Evolutionary conservation across 2,329 filamentous ascomycete species (phyloP).

Genomic region (Phialemoniopsis sp.): DNA sequence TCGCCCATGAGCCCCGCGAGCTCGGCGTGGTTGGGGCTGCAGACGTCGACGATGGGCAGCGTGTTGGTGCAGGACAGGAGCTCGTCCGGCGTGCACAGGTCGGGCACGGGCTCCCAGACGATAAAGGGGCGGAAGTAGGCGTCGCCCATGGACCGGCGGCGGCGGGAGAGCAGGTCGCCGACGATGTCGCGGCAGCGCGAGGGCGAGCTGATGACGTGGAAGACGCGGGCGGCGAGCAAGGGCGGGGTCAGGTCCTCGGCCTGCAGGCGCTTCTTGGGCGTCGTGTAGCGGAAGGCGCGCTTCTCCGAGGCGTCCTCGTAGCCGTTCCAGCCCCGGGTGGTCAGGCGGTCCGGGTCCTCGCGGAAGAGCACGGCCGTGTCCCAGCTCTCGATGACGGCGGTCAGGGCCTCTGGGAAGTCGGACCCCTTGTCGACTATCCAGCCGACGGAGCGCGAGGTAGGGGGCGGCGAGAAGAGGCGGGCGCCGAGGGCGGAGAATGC

Average conservation of each 20-base stretch:
- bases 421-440: constrained; percentile 90
- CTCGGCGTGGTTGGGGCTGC: constrained; percentile 82
- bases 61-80: constrained; percentile 61
- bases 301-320: constrained; percentile 68
- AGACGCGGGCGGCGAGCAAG: constrained; percentile 69
- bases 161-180: constrained; percentile 59
- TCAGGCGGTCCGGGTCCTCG: constrained; percentile 61
- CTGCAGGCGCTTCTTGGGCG: constrained; percentile 78
- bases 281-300: constrained; percentile 79
- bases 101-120: constrained; percentile 94
- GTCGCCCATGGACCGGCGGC: constrained; percentile 33
- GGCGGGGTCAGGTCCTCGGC: constrained; percentile 63
- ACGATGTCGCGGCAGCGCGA: constrained; percentile 73
- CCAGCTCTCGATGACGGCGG: constrained; percentile 66
- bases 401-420: constrained; percentile 73
- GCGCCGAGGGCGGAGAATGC: constrained; percentile 85
- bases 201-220: constrained; percentile 85
- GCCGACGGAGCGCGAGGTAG: constrained; percentile 62
- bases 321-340: constrained; percentile 90
- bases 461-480: constrained; percentile 74
- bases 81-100: constrained; percentile 72
- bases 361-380: constrained; percentile 69
- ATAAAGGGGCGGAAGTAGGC: constrained; percentile 61
- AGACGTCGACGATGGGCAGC: constrained; percentile 57
- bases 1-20: constrained; percentile 80